Percentiles rank a stretch among this genome's conserved stretches.
phyloP scores from a whole-genome alignment of 495 filamentous ascomycete genomes.

The Hypoxylon perforatum region DNA sequence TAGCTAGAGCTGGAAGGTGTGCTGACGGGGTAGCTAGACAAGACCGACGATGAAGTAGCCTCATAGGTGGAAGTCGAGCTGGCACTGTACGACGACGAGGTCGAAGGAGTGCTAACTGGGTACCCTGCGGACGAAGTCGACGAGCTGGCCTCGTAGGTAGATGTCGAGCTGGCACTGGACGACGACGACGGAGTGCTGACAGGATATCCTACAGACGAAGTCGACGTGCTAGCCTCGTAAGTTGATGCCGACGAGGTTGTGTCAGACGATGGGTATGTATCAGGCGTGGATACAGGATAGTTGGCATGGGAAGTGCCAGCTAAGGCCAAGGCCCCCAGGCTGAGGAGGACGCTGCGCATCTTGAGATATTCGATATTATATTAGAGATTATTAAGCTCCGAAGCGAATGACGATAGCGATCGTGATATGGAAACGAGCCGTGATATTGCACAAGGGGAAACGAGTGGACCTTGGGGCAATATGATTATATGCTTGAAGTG shows the following conservation, averaged over 20 bases:
- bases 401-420: constrained; percentile 32
- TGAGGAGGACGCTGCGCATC: constrained; percentile 31
- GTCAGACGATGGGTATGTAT: neutral
- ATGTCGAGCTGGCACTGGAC: too few species aligned
- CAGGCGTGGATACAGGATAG: neutral
- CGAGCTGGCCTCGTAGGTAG: constrained; percentile 13
- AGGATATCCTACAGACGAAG: constrained; percentile 36
- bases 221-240: constrained; percentile 32
- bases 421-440: constrained; percentile 17
- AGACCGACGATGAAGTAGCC: constrained; percentile 9
- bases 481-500: constrained; percentile 32
- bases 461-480: constrained; percentile 39
- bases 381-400: constrained; percentile 12
- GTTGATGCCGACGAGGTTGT: neutral
- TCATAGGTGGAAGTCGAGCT: constrained; percentile 4
- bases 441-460: constrained; percentile 30
- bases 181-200: constrained; percentile 15
- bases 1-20: neutral
- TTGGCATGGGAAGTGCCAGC: constrained; percentile 25
- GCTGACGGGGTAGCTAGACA: constrained; percentile 10
- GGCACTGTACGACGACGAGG: neutral
- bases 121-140: neutral
- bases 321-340: constrained; percentile 37
- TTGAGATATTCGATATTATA: constrained; percentile 8
- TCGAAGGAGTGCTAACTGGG: neutral